A percentile compares a stretch with the other conserved stretches of the same genome.
phyloP scores from a whole-genome alignment of 805 yeast genomes.

The Yarrowia osloensis region DNA sequence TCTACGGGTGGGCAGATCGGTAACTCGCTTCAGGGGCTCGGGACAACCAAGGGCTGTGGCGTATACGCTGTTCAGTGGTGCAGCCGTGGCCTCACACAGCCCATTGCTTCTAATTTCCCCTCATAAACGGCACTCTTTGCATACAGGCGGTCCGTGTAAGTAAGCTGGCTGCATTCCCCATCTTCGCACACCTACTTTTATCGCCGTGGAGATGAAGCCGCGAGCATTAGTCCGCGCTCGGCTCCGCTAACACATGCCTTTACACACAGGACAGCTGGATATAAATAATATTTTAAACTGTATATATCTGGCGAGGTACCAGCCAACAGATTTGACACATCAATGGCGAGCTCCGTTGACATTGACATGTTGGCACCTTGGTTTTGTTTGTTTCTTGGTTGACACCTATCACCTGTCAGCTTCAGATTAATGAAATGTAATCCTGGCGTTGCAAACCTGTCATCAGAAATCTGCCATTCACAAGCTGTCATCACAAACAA shows the following conservation, averaged over 20 bases:
- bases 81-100: neutral
- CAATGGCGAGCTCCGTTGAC: neutral
- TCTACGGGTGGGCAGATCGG: neutral
- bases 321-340: neutral
- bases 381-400: neutral
- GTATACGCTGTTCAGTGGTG: neutral
- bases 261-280: neutral
- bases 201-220: neutral
- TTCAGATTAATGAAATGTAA: neutral
- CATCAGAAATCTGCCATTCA: neutral
- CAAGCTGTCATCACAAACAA: neutral
- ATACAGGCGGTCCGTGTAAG: neutral
- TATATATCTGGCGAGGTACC: neutral
- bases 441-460: neutral
- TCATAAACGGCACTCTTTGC: neutral
- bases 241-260: neutral
- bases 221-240: neutral
- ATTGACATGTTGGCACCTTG: neutral
- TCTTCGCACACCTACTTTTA: neutral
- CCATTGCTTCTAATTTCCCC: neutral
- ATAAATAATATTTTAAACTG: slow-evolving; percentile 17
- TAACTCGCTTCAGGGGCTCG: neutral
- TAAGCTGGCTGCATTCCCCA: neutral
- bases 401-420: slow-evolving; percentile 10
- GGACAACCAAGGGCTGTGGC: neutral